A percentile compares a stretch with the other conserved stretches of the same genome.
These are phyloP conservation scores for Metarhizium rileyi DNA, from an alignment of 2,329 filamentous ascomycete species.

Conservation along the genomic window DNA sequence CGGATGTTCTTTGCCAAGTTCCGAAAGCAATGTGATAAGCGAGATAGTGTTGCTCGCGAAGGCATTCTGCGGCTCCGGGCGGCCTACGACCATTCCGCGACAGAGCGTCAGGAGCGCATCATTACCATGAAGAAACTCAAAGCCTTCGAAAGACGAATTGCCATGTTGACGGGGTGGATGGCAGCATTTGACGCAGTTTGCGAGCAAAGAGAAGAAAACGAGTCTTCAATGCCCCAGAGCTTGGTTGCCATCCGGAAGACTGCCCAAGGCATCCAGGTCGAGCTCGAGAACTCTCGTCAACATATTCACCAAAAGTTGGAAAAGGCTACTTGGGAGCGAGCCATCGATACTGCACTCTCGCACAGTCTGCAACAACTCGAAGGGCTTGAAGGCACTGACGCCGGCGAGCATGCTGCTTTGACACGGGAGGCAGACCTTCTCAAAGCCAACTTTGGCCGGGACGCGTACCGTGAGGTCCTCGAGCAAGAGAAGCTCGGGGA, in stretches of 20 bases:
- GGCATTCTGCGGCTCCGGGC: constrained; percentile 69
- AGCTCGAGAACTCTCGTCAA: constrained; percentile 82
- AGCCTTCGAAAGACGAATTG: constrained; percentile 75
- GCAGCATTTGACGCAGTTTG: constrained; percentile 81
- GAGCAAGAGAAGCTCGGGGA: constrained; percentile 81
- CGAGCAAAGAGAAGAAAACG: constrained; percentile 44
- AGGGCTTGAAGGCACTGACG: constrained; percentile 39
- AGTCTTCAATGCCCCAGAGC: constrained; percentile 56
- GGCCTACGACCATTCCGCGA: constrained; percentile 71
- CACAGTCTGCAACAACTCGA: constrained; percentile 74
- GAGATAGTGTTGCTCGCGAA: constrained; percentile 64
- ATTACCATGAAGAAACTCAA: constrained; percentile 73
- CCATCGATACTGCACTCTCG: constrained; percentile 77
- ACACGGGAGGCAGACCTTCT: constrained; percentile 77
- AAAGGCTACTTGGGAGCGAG: constrained; percentile 77
- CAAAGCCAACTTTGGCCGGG: constrained; percentile 72
- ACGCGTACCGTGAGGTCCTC: constrained; percentile 64
- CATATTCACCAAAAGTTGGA: constrained; percentile 80
- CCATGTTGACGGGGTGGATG: constrained; percentile 83
- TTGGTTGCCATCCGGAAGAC: constrained; percentile 74
- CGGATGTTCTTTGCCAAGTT: constrained; percentile 77
- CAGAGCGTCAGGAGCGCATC: constrained; percentile 70
- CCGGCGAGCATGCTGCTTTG: constrained; percentile 57
- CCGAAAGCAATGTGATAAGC: constrained; percentile 81
- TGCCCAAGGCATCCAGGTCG: constrained; percentile 76